These are phyloP conservation scores for Parathielavia hyrcaniae DNA, from an alignment of 495 filamentous ascomycete species.

Conservation along the genomic window DNA sequence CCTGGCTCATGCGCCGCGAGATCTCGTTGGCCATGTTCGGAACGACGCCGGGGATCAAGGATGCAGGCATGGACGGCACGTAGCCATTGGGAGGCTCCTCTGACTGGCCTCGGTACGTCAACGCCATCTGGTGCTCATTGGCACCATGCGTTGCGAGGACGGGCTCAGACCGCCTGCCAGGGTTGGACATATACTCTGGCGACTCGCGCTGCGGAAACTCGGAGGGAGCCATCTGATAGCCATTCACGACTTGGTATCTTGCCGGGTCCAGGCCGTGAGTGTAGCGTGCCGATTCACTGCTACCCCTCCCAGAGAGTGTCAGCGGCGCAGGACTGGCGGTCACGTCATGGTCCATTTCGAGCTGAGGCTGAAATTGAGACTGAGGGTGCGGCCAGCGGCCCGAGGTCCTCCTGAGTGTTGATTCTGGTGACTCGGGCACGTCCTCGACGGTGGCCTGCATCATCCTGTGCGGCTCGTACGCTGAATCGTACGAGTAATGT, in stretches of 20 bases:
- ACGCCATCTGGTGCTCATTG: conserved; percentile 19
- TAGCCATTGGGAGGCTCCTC: conserved; percentile 35
- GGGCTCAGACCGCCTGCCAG: conserved; percentile 27
- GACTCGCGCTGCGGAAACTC: conserved; percentile 12
- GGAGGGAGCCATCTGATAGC: conserved; percentile 17
- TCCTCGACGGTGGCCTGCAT: conserved; percentile 69
- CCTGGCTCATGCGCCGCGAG: conserved; percentile 46
- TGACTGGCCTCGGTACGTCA: conserved; percentile 30
- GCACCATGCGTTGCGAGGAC: conserved; percentile 20
- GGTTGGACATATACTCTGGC: conserved; percentile 18
- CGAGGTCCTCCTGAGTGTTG: conserved; percentile 42
- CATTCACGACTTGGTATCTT: conserved; percentile 16
- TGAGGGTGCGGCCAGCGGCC: conserved; percentile 28
- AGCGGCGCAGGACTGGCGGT: conserved; percentile 45
- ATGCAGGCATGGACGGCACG: conserved; percentile 53
- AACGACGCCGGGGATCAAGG: conserved; percentile 65
- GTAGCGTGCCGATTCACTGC: conserved; percentile 1
- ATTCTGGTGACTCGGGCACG: conserved; percentile 48
- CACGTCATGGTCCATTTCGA: conserved; percentile 35
- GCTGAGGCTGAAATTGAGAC: conserved; percentile 25
- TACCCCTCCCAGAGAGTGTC: conserved; percentile 21
- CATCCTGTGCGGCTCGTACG: conserved; percentile 42
- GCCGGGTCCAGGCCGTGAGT: not conserved
- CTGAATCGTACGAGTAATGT: conserved; percentile 46
- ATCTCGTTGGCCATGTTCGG: conserved; percentile 52